Percentiles rank a stretch among this genome's conserved stretches.
Evolutionary conservation across 2,329 filamentous ascomycete species (phyloP).

Genomic region (Tolypocladium nubicola): DNA sequence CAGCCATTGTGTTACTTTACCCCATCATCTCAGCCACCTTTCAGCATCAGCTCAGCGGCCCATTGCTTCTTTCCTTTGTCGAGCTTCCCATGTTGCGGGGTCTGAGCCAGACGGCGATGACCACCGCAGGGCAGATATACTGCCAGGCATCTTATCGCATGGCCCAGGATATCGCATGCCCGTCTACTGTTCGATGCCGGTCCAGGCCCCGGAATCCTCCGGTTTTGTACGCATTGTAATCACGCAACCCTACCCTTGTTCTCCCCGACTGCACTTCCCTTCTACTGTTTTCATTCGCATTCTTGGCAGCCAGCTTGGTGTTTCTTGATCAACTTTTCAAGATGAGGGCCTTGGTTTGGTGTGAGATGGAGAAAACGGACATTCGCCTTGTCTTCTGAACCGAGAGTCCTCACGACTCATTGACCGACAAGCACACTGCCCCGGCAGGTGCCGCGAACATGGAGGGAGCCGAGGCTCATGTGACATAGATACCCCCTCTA

Average conservation of each 20-base stretch:
- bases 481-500: conserved; percentile 2
- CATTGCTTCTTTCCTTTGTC: background rate
- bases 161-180: background rate
- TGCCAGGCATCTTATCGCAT: background rate
- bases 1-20: conserved; percentile 17
- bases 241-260: background rate
- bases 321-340: background rate
- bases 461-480: background rate
- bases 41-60: background rate
- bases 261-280: background rate
- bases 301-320: conserved; percentile 11
- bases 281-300: background rate
- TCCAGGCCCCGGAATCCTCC: background rate
- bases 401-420: background rate
- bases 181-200: background rate
- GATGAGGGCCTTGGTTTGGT: background rate
- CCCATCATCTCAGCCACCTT: conserved; percentile 3
- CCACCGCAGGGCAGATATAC: background rate
- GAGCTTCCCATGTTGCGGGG: background rate
- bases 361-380: background rate
- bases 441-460: background rate
- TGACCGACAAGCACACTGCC: background rate
- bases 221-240: conserved; percentile 1
- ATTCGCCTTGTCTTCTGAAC: background rate
- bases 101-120: background rate